A percentile compares a stretch with the other conserved stretches of the same genome.
Conservation (phyloP, 257 asterid genomes). For the Rubia yunnanensis region DNA sequence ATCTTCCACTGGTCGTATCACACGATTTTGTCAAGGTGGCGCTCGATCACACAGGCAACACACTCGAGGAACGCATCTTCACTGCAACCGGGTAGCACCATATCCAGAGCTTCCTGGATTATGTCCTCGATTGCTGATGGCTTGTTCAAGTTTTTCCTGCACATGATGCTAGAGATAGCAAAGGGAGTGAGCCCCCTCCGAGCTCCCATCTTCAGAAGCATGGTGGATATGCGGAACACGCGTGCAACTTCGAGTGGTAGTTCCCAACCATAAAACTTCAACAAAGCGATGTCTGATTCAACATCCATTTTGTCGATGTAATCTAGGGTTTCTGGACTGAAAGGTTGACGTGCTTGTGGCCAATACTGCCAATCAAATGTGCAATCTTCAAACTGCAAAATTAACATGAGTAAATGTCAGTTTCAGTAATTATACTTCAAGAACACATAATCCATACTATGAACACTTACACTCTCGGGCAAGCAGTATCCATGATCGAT, state of each 20-base stretch:
- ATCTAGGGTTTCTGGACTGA: slow-evolving; percentile 44
- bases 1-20: slow-evolving; percentile 4
- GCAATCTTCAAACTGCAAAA: slow-evolving; percentile 27
- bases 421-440: background rate
- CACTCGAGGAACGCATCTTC: slow-evolving; percentile 66
- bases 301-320: slow-evolving; percentile 62
- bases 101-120: slow-evolving; percentile 56
- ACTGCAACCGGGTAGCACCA: slow-evolving; percentile 53
- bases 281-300: slow-evolving; percentile 59
- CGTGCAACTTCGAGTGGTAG: slow-evolving; percentile 61
- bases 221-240: slow-evolving; percentile 67
- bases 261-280: slow-evolving; percentile 82
- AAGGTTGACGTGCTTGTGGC: slow-evolving; percentile 81
- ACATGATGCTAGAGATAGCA: slow-evolving; percentile 68
- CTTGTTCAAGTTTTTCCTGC: slow-evolving; percentile 58
- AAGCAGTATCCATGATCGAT: slow-evolving; percentile 97
- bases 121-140: slow-evolving; percentile 66
- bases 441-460: background rate
- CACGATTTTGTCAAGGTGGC: slow-evolving; percentile 35
- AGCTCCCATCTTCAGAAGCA: slow-evolving; percentile 87
- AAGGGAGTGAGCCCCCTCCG: slow-evolving; percentile 69
- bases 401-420: background rate
- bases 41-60: slow-evolving; percentile 56
- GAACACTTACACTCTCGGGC: slow-evolving; percentile 72
- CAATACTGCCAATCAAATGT: slow-evolving; percentile 95